Base-by-base conservation (phyloP, 345 rosid genomes). In the Luvunga scandens region DNA sequence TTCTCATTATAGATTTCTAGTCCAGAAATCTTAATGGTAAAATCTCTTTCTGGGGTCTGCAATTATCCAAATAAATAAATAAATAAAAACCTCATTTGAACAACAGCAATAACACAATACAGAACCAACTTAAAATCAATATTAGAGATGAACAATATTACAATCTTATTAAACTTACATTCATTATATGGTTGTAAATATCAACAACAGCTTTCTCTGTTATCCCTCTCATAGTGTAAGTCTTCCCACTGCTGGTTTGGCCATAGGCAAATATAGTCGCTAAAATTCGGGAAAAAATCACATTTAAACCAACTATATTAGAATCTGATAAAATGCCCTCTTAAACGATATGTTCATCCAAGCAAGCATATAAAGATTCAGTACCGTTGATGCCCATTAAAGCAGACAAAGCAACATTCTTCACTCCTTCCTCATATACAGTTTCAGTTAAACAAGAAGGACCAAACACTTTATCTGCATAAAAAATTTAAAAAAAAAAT, bases 241-340 rank as follows among this genome's bases (percentile, higher is more conserved):
- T 97, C 87, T 97, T 97, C 55, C 99, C 99, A 79, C 99, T 94
- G 86, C 99, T 97, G 25, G 99, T 97, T 89, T 94, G 98, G 55
- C 99, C 99, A 75, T 97, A 94, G 0, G 98, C 99, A 83, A 97
- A 97, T 82, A 97, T 97, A 2, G 98, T 97, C 60, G 99, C 99
- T 97, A 91, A 79, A 77, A 82, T 25, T 12, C 27, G 13, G 4
- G 66, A 25, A 18, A 74, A 60, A 60, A 25, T 19, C 50, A 45
- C 18, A 45, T 45, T 45, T 45, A 12, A 45, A 45, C 13, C 50
- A 10, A 61, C 18, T 42, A 75, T 56, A 21, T 6, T 27, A 27
- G 36, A 8, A 3, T 72, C 75, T 31, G 64, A 48, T 38, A 45
- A 13, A 30, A 31, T 9, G 27, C 34, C 66, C 60, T 45, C 30